Evolutionary conservation across 2,329 filamentous ascomycete species (phyloP).

Genomic region (Alternaria incomplexa): DNA sequence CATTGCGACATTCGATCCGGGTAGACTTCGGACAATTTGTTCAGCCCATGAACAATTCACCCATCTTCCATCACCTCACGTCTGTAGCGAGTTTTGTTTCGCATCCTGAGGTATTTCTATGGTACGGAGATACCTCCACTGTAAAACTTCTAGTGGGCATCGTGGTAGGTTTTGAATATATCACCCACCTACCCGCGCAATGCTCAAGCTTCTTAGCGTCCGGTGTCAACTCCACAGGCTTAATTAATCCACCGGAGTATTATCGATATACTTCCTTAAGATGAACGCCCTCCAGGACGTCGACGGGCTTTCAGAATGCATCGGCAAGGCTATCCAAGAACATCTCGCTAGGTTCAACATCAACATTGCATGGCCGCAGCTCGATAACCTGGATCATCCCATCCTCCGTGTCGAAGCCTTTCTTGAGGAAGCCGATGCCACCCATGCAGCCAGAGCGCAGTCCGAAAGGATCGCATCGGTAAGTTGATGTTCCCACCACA

Average conservation of each 20-base stretch:
- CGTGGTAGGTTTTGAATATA: neutral
- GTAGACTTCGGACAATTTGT: neutral
- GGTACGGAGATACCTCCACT: neutral
- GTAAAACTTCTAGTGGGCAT: neutral
- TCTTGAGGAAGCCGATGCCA: slow-evolving; percentile 32
- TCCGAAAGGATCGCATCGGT: slow-evolving; percentile 39
- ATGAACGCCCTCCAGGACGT: slow-evolving; percentile 29
- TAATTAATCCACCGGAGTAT: neutral
- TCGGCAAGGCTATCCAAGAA: slow-evolving; percentile 37
- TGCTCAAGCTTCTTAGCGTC: slow-evolving; percentile 2
- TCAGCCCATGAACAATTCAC: neutral
- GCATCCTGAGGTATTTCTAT: neutral
- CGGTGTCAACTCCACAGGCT: neutral
- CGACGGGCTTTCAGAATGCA: slow-evolving; percentile 40
- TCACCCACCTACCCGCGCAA: neutral
- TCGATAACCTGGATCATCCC: slow-evolving; percentile 28
- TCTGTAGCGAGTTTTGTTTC: neutral
- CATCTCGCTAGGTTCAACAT: slow-evolving; percentile 33
- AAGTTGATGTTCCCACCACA: slow-evolving; percentile 8
- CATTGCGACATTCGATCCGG: neutral
- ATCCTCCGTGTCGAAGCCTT: slow-evolving; percentile 42
- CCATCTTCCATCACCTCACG: neutral
- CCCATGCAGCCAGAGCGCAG: slow-evolving; percentile 11
- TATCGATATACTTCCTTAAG: neutral
- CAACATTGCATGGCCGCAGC: slow-evolving; percentile 33